phyloP scores from a whole-genome alignment of 2,329 filamentous ascomycete species.

The Biscogniauxia marginata region DNA sequence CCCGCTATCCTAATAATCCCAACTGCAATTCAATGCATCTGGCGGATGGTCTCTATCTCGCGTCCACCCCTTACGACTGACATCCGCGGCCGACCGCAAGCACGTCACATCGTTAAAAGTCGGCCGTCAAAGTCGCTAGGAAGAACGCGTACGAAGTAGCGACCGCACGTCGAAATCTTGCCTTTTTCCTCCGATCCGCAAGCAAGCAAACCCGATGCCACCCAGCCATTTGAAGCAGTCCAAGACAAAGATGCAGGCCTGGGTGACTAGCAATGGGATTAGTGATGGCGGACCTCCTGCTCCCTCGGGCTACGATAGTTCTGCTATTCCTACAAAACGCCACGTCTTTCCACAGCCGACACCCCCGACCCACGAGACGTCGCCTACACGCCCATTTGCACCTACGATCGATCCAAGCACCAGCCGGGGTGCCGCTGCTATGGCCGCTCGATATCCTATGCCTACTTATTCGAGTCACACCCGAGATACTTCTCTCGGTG shows the following conservation, averaged over 20 bases:
- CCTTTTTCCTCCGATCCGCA: too few relatives aligned
- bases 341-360: constrained; percentile 20
- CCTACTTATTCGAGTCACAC: constrained; percentile 21
- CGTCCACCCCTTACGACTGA: constrained; percentile 1
- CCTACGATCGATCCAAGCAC: constrained; percentile 31
- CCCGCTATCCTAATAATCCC: not conserved
- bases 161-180: too few relatives aligned
- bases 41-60: not conserved
- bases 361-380: constrained; percentile 21
- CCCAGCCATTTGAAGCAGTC: constrained; percentile 31
- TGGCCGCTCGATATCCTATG: constrained; percentile 21
- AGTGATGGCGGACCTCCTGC: constrained; percentile 23
- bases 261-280: constrained; percentile 31
- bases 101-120: too few relatives aligned
- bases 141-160: too few relatives aligned
- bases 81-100: not conserved
- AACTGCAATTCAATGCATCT: too few relatives aligned
- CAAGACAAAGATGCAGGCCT: constrained; percentile 35
- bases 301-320: constrained; percentile 23
- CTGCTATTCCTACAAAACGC: constrained; percentile 23
- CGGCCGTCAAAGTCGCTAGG: too few relatives aligned
- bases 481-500: constrained; percentile 26
- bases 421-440: constrained; percentile 22
- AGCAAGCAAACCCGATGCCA: constrained; percentile 33
- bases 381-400: constrained; percentile 28